A percentile compares a stretch with the other conserved stretches of the same genome.
Conservation (phyloP, 2,329 filamentous ascomycete genomes). For the Talaromyces sp. region DNA sequence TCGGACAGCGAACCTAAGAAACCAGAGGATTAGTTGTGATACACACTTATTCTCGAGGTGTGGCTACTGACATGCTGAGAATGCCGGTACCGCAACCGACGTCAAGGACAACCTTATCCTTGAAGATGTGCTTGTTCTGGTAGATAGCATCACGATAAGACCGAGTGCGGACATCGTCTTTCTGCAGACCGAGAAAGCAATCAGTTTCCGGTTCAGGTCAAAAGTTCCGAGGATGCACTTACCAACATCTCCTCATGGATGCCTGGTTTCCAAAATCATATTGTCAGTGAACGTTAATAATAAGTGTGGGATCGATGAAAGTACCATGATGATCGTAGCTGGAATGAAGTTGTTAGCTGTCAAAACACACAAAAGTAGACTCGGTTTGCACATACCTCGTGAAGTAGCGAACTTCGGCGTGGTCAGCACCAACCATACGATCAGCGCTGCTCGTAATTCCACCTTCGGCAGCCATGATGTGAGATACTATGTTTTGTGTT, state of each 20-base stretch:
- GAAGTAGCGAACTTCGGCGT: constrained; percentile 98
- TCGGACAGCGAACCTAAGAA: constrained; percentile 85
- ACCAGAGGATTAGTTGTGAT: background rate
- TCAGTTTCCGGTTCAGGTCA: background rate
- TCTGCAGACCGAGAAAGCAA: constrained; percentile 52
- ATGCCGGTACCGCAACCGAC: constrained; percentile 95
- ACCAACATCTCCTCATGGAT: constrained; percentile 99
- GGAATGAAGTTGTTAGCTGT: constrained; percentile 23
- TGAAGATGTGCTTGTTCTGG: constrained; percentile 81
- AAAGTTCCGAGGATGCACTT: constrained; percentile 35
- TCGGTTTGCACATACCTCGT: constrained; percentile 66
- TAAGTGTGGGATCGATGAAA: constrained; percentile 8
- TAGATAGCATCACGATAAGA: constrained; percentile 99
- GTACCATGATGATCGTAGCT: constrained; percentile 98
- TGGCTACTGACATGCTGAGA: constrained; percentile 76
- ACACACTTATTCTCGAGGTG: no score
- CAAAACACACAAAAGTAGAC: background rate
- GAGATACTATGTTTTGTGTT: background rate
- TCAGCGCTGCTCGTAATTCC: constrained; percentile 43
- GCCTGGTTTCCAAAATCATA: constrained; percentile 48
- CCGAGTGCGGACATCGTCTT: constrained; percentile 95
- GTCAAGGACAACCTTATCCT: constrained; percentile 81
- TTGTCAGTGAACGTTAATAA: constrained; percentile 17
- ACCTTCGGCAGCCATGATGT: constrained; percentile 11
- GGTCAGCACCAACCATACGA: constrained; percentile 63